Percentiles rank a stretch among this genome's conserved stretches.
phyloP scores from a whole-genome alignment of 2,329 filamentous ascomycete genomes.

The Akanthomyces uredinophilus region DNA sequence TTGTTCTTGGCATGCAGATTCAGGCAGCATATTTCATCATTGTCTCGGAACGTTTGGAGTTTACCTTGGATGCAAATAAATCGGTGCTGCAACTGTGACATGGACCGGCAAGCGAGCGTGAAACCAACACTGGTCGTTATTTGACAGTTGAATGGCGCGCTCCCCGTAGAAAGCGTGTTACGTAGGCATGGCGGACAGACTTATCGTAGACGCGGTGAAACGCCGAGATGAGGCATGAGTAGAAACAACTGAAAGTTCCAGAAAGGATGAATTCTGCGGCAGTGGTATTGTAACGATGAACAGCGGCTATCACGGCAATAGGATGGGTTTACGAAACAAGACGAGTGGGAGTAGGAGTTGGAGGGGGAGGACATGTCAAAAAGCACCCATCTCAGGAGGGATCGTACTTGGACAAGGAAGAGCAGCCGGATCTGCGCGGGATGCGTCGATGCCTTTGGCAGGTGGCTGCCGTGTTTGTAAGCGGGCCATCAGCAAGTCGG shows the following conservation, averaged over 20 bases:
- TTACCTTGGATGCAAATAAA: neutral
- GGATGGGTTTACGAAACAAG: constrained; percentile 5
- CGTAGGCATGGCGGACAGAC: neutral
- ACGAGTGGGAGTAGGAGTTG: neutral
- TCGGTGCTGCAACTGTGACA: neutral
- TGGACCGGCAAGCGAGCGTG: neutral
- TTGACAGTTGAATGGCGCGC: neutral
- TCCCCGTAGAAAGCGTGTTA: neutral
- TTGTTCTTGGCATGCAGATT: constrained; percentile 24
- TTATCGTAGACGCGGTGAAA: neutral
- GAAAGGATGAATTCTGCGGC: neutral
- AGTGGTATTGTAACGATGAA: neutral
- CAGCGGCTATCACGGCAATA: constrained; percentile 7
- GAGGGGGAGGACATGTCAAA: neutral
- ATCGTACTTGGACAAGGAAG: neutral
- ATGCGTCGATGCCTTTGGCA: neutral
- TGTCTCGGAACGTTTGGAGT: constrained; percentile 4
- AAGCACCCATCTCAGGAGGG: too few species aligned
- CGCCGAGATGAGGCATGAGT: neutral
- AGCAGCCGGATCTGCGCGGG: constrained; percentile 1
- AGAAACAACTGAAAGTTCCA: neutral
- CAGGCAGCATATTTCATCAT: constrained; percentile 19
- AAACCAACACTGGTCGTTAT: neutral
- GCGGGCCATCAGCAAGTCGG: neutral
- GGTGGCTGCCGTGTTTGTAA: neutral